These are phyloP conservation scores for Acanthamoeba lenticulata DNA, from an alignment of 208 protist genomes.

Conservation along the genomic window DNA sequence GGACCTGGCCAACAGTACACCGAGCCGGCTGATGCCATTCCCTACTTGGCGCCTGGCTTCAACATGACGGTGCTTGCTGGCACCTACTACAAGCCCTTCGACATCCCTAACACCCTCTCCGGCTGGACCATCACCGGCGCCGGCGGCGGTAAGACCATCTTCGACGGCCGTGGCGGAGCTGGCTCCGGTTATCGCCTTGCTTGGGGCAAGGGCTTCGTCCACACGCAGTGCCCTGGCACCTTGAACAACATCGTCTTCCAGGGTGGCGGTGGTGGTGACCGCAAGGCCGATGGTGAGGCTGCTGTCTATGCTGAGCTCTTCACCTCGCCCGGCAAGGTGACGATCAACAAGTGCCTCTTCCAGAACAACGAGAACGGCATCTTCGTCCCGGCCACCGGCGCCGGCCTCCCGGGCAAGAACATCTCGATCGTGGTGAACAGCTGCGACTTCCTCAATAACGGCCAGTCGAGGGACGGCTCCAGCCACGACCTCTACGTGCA, in stretches of 20 bases:
- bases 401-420: too few species aligned
- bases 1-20: neutral
- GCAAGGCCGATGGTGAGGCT: too few species aligned
- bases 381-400: neutral
- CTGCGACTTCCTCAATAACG: neutral
- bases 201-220: neutral
- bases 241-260: neutral
- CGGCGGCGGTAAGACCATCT: neutral
- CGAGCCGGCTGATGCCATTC: neutral
- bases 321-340: neutral
- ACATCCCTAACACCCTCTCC: neutral
- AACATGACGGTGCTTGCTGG: neutral
- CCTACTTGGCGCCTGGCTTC: neutral
- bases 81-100: neutral
- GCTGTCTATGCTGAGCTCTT: neutral
- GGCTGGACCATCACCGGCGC: neutral
- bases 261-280: neutral
- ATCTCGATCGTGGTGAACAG: neutral
- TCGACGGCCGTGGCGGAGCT: neutral
- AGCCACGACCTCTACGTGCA: neutral
- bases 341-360: neutral
- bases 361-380: neutral
- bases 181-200: neutral
- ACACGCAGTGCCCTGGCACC: neutral
- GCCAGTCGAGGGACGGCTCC: neutral